Evolutionary conservation across 495 filamentous ascomycete genomes (phyloP), one percentile per base, ranked within the genome.

Genomic region (Aspergillus coremiiformis): DNA sequence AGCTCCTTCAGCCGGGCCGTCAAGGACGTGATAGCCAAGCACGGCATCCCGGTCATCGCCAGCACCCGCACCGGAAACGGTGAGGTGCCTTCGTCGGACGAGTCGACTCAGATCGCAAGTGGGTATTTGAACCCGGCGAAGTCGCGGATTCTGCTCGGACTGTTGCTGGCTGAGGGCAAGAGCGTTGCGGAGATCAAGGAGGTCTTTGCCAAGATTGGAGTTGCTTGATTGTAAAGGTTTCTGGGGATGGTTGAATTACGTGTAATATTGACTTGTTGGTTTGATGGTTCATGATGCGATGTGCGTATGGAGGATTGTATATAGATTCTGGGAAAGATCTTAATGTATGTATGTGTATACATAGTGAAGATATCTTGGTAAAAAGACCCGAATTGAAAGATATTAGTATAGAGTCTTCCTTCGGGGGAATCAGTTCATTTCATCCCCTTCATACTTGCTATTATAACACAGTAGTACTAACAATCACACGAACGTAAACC

Each of bases 51-150:
- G 15, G 50, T 67, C 5, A 59, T 67, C 14, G 43, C 53, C 44
- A 65, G 61, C 37, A 57, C 55, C 12, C 59, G 62, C 19, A 66
- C 65, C 9, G 64, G 60, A 3, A 67, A 62, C 46, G 65, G 65
- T 8, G 63, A 70, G 33, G 68, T 73, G 2, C 58, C 69, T 12
- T 57, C 63, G 20, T 57, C 65, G 7, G 65, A 61, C 26, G 57
- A 58, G 22, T 51, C 46, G 5, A 51, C 55, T 30, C 53, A 58
- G 12, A 68, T 70, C 49, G 61, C 65, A 1, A 65, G 61, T 30
- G 64, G 65, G 5, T 64, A 61, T 51, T 52, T 65, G 44, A 68
- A 67, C 52, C 65, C 67, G 2, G 46, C 55, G 22, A 60, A 68
- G 47, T 54, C 61, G 7, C 54, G 64, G 2, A 58, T 70, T 39